These are phyloP conservation scores for Phytopythium litorale DNA, from an alignment of 352 stramenopile genomes.

Conservation along the genomic window DNA sequence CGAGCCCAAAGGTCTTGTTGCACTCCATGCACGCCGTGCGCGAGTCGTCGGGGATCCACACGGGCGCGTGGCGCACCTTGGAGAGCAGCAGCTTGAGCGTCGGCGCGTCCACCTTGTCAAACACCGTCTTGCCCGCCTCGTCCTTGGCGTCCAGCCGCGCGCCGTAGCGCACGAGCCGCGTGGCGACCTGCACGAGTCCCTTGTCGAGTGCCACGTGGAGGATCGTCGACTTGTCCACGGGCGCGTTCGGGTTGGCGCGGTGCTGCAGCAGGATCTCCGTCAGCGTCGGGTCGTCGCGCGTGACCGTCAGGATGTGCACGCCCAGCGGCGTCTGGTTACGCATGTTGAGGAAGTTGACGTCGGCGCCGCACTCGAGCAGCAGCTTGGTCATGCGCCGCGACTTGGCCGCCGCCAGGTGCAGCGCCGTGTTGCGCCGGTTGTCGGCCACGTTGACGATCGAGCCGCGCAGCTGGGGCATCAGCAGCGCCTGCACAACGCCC, in stretches of 20 bases:
- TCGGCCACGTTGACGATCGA: slow-evolving; percentile 74
- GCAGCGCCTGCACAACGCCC: slow-evolving; percentile 57
- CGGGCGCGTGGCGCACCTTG: slow-evolving; percentile 37
- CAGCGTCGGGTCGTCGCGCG: slow-evolving; percentile 51
- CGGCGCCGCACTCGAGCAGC: slow-evolving; percentile 46
- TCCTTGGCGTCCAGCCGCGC: slow-evolving; percentile 56
- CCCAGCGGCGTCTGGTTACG: slow-evolving; percentile 61
- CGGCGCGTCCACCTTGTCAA: slow-evolving; percentile 50
- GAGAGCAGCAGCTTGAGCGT: slow-evolving; percentile 45
- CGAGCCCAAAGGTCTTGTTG: slow-evolving; percentile 44
- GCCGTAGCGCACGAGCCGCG: slow-evolving; percentile 46
- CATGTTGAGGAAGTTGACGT: slow-evolving; percentile 68
- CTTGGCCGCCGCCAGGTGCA: slow-evolving; percentile 58
- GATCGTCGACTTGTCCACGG: slow-evolving; percentile 58
- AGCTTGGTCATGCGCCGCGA: slow-evolving; percentile 63
- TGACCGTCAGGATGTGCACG: slow-evolving; percentile 59
- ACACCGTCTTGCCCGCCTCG: slow-evolving; percentile 53
- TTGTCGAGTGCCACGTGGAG: slow-evolving; percentile 64
- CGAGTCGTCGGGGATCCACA: slow-evolving; percentile 54
- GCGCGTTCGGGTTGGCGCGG: slow-evolving; percentile 46
- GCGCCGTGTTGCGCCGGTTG: slow-evolving; percentile 56
- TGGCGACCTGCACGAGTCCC: slow-evolving; percentile 42
- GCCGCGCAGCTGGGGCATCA: slow-evolving; percentile 56
- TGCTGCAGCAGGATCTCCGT: slow-evolving; percentile 60
- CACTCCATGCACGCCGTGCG: slow-evolving; percentile 55